Percentiles rank a stretch among this genome's conserved stretches.
phyloP scores from a whole-genome alignment of 768 basidiomycete genomes.

The Tulasnella calospora region DNA sequence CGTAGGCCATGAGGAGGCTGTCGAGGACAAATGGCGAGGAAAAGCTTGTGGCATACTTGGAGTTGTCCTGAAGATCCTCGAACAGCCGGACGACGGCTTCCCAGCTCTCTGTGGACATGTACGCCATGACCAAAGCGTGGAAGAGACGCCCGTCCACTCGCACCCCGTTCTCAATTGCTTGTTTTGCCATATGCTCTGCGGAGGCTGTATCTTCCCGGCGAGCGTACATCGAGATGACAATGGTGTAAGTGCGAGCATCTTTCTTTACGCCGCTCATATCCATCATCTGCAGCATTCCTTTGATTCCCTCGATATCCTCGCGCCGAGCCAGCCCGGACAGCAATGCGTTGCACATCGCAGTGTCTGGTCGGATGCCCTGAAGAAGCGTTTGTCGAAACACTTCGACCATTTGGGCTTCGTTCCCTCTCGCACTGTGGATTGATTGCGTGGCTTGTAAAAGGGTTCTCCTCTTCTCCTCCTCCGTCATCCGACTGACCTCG shows the following conservation, averaged over 20 bases:
- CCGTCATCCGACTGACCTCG: not conserved
- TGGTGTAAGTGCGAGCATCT: slow-evolving; percentile 55
- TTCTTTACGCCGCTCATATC: slow-evolving; percentile 46
- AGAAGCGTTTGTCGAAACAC: not conserved
- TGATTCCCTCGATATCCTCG: slow-evolving; percentile 52
- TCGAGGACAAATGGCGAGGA: slow-evolving; percentile 64
- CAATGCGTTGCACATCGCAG: slow-evolving; percentile 55
- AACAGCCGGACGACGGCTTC: slow-evolving; percentile 64
- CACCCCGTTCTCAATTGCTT: slow-evolving; percentile 57
- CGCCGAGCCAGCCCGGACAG: slow-evolving; percentile 52
- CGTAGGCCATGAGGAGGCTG: slow-evolving; percentile 75
- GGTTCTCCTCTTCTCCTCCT: slow-evolving; percentile 19
- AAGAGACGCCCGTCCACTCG: slow-evolving; percentile 61
- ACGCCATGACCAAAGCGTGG: slow-evolving; percentile 70
- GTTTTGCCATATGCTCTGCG: slow-evolving; percentile 63
- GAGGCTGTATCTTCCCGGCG: slow-evolving; percentile 55
- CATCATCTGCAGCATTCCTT: slow-evolving; percentile 58
- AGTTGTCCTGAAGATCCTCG: slow-evolving; percentile 44
- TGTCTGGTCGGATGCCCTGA: slow-evolving; percentile 32
- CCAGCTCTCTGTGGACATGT: slow-evolving; percentile 80
- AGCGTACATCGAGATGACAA: slow-evolving; percentile 62
- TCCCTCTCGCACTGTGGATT: slow-evolving; percentile 49
- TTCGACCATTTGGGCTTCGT: slow-evolving; percentile 46
- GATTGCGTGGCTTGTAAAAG: slow-evolving; percentile 48
- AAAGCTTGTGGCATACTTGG: slow-evolving; percentile 35